Conservation (phyloP, 2,329 filamentous ascomycete species). For the Akanthomyces uredinophilus region DNA sequence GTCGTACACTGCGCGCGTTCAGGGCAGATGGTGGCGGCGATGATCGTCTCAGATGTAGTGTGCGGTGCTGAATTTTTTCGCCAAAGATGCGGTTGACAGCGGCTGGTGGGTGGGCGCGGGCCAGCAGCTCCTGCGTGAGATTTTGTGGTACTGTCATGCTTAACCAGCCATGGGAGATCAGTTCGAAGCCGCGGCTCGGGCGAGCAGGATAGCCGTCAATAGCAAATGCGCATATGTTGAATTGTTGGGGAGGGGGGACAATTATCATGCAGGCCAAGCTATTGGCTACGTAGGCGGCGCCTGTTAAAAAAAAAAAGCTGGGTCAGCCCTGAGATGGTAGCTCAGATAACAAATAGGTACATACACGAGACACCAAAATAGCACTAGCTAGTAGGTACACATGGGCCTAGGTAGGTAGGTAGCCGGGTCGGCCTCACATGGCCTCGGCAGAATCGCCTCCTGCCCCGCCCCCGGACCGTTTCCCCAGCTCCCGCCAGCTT, state of each 20-base stretch:
- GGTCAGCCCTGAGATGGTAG: background rate
- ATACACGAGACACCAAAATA: too few species aligned
- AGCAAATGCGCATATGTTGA: background rate
- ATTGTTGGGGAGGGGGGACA: slow-evolving; percentile 7
- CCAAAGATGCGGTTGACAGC: slow-evolving; percentile 66
- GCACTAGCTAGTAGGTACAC: too few species aligned
- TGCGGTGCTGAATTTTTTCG: slow-evolving; percentile 78
- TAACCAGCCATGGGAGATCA: background rate
- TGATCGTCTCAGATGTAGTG: slow-evolving; percentile 71
- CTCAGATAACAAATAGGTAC: too few species aligned
- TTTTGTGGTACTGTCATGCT: slow-evolving; percentile 25
- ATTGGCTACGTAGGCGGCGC: background rate
- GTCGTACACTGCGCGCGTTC: slow-evolving; percentile 53
- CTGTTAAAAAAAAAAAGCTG: background rate
- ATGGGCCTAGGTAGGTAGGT: background rate
- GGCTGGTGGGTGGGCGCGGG: slow-evolving; percentile 72
- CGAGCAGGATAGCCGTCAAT: background rate
- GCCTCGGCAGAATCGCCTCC: slow-evolving; percentile 12
- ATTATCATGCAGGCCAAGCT: background rate
- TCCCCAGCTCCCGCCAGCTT: slow-evolving; percentile 1
- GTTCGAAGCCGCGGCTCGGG: background rate
- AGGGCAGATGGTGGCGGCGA: slow-evolving; percentile 55
- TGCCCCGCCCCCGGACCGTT: slow-evolving; percentile 13
- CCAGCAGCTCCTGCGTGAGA: slow-evolving; percentile 61
- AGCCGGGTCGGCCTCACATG: slow-evolving; percentile 12